A percentile compares a stretch with the other conserved stretches of the same genome.
These are phyloP conservation scores for Colletotrichum sidae DNA, from an alignment of 2,329 filamentous ascomycete species.

Conservation along the genomic window DNA sequence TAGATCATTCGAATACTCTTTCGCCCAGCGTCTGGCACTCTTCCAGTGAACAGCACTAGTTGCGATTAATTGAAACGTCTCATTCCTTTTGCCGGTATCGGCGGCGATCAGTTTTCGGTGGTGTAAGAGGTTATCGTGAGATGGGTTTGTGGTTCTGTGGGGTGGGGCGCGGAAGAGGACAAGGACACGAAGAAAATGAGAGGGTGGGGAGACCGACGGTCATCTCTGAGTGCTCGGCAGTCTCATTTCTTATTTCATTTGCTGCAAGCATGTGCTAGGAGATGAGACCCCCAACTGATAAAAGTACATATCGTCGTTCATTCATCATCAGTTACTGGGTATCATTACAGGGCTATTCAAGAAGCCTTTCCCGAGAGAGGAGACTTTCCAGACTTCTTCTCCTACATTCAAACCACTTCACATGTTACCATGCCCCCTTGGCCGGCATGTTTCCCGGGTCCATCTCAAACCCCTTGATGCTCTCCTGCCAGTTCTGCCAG, in stretches of 20 bases:
- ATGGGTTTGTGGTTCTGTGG: too few species aligned
- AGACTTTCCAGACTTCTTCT: slow-evolving; percentile 2
- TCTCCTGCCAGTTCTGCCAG: slow-evolving; percentile 62
- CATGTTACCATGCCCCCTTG: slow-evolving; percentile 29
- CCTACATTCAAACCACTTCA: not conserved
- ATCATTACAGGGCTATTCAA: slow-evolving; percentile 28
- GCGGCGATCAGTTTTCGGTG: too few species aligned
- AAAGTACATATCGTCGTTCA: slow-evolving; percentile 24
- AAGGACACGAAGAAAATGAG: too few species aligned
- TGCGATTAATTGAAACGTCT: slow-evolving; percentile 34
- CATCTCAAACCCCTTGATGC: slow-evolving; percentile 52
- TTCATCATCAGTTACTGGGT: slow-evolving; percentile 31
- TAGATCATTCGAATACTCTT: slow-evolving; percentile 32
- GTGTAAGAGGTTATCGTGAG: too few species aligned
- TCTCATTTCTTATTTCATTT: too few species aligned
- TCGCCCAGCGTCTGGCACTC: slow-evolving; percentile 23
- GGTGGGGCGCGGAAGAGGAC: too few species aligned
- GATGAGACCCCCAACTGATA: not conserved
- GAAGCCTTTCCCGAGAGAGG: slow-evolving; percentile 16
- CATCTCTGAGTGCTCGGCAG: not conserved
- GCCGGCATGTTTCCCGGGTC: slow-evolving; percentile 29
- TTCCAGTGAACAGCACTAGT: not conserved
- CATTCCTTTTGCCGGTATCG: not conserved
- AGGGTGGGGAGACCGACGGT: too few species aligned
- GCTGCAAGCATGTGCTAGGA: not conserved